Evolutionary conservation across 768 basidiomycete genomes (phyloP).

Genomic region (Tremella yokohamensis): DNA sequence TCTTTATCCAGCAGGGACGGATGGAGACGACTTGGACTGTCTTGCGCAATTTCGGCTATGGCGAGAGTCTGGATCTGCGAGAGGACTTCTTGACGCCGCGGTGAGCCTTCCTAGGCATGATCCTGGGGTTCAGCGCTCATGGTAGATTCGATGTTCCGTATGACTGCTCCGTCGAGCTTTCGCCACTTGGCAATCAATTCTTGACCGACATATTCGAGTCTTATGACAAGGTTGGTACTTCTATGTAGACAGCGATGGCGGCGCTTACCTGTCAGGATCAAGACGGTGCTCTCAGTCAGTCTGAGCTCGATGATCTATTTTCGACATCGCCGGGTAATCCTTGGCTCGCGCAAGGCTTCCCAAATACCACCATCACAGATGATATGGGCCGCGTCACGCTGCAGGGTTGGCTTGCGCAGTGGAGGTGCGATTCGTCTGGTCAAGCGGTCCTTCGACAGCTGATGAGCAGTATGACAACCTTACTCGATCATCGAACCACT

Average conservation of each 20-base stretch:
- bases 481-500: slow-evolving; percentile 87
- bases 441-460: not conserved
- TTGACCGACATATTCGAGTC: slow-evolving; percentile 94
- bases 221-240: slow-evolving; percentile 73
- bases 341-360: slow-evolving; percentile 88
- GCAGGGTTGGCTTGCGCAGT: slow-evolving; percentile 96
- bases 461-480: slow-evolving; percentile 79
- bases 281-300: slow-evolving; percentile 81
- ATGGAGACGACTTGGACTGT: slow-evolving; percentile 98
- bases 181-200: slow-evolving; percentile 91
- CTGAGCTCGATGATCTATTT: slow-evolving; percentile 82
- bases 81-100: slow-evolving; percentile 85
- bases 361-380: slow-evolving; percentile 80
- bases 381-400: slow-evolving; percentile 88
- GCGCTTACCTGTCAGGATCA: slow-evolving; percentile 64
- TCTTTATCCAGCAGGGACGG: slow-evolving; percentile 91
- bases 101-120: slow-evolving; percentile 55
- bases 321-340: slow-evolving; percentile 94
- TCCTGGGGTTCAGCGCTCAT: slow-evolving; percentile 12
- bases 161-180: slow-evolving; percentile 93
- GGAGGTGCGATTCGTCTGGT: slow-evolving; percentile 64
- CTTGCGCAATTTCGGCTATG: slow-evolving; percentile 90
- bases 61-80: slow-evolving; percentile 82
- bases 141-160: slow-evolving; percentile 82
- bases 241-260: not conserved